Percentiles rank a stretch among this genome's conserved stretches.
Evolutionary conservation across 2,329 filamentous ascomycete genomes (phyloP).

Genomic region (Epichloe amarillans): DNA sequence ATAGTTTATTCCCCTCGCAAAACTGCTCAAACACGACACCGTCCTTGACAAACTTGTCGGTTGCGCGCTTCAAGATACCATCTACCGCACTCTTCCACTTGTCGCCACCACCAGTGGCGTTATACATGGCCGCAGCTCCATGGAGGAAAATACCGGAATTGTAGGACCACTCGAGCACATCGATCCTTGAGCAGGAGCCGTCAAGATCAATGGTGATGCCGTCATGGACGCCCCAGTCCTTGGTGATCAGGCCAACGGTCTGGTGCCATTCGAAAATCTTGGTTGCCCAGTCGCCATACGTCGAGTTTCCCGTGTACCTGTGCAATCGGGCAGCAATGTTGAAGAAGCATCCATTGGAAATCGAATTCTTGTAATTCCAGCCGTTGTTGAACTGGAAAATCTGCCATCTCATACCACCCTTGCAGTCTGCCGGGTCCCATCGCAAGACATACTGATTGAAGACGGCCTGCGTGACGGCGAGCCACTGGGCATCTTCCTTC

Average conservation of each 20-base stretch:
- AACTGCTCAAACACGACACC: slow-evolving; percentile 49
- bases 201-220: slow-evolving; percentile 24
- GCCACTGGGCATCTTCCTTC: slow-evolving; percentile 52
- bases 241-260: slow-evolving; percentile 40
- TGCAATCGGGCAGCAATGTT: slow-evolving; percentile 59
- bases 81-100: slow-evolving; percentile 45
- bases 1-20: slow-evolving; percentile 48
- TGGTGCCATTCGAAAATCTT: slow-evolving; percentile 55
- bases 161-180: slow-evolving; percentile 54
- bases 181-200: slow-evolving; percentile 35
- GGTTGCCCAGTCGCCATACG: slow-evolving; percentile 64
- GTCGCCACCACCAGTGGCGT: slow-evolving; percentile 35
- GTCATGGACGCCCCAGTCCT: slow-evolving; percentile 41
- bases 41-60: slow-evolving; percentile 38
- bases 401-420: slow-evolving; percentile 74
- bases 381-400: slow-evolving; percentile 68
- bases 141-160: slow-evolving; percentile 55
- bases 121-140: slow-evolving; percentile 48
- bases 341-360: slow-evolving; percentile 58
- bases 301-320: slow-evolving; percentile 64
- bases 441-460: slow-evolving; percentile 65
- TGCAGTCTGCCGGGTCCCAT: slow-evolving; percentile 53
- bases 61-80: slow-evolving; percentile 40
- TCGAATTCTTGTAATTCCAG: slow-evolving; percentile 54
- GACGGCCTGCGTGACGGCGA: slow-evolving; percentile 64